These are phyloP conservation scores for Artomyces pyxidatus DNA, from an alignment of 768 basidiomycete species.

Conservation along the genomic window DNA sequence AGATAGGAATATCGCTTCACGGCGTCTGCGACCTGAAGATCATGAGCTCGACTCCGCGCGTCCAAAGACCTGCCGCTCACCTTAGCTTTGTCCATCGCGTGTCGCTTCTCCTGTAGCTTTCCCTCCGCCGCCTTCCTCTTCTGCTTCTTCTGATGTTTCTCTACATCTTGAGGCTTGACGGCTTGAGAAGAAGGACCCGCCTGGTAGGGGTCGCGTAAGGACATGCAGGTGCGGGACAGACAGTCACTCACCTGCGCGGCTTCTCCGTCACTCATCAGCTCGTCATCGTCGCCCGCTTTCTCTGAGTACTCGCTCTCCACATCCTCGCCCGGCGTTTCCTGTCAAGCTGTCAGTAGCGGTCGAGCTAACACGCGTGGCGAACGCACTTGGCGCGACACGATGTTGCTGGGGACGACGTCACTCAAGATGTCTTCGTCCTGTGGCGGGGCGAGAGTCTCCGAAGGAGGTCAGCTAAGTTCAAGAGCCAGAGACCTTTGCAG, in stretches of 20 bases:
- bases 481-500: background rate
- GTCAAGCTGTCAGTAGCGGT: constrained; percentile 9
- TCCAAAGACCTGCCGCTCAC: constrained; percentile 26
- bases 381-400: constrained; percentile 79
- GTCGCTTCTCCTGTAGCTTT: constrained; percentile 59
- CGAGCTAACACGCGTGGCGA: background rate
- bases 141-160: constrained; percentile 37
- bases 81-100: constrained; percentile 87
- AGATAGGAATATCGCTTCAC: constrained; percentile 96
- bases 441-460: constrained; percentile 15
- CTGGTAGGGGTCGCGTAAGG: constrained; percentile 35
- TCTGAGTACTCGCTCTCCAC: constrained; percentile 67
- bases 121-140: constrained; percentile 64
- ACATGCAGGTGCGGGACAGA: constrained; percentile 25
- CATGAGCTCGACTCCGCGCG: constrained; percentile 6
- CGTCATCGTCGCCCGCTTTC: constrained; percentile 42
- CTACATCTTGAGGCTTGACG: constrained; percentile 30
- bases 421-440: constrained; percentile 79
- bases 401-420: constrained; percentile 86
- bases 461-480: background rate
- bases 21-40: constrained; percentile 71
- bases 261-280: constrained; percentile 45
- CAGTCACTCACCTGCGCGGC: constrained; percentile 11
- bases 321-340: constrained; percentile 63
- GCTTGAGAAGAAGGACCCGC: constrained; percentile 25